Evolutionary conservation across 2,329 filamentous ascomycete genomes (phyloP), one percentile per base, ranked within the genome.

Genomic region (Trichoderma oligosporum): DNA sequence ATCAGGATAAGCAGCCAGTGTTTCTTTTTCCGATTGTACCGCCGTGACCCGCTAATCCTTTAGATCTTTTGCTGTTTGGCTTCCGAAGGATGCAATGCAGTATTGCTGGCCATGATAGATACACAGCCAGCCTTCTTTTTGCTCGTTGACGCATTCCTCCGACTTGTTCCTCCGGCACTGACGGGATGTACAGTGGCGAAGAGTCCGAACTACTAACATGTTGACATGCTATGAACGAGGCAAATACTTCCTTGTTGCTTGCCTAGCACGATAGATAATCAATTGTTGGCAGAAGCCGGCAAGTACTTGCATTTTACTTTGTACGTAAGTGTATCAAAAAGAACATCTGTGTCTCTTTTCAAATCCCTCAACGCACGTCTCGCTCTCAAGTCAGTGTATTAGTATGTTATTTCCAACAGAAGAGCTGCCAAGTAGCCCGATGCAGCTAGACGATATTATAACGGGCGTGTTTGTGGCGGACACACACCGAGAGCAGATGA

Each of bases 271-370:
- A n/a, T n/a, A n/a, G n/a, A n/a, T n/a, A n/a, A n/a, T n/a, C n/a
- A n/a, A n/a, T n/a, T n/a, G n/a, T n/a, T n/a, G n/a, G n/a, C n/a
- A n/a, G n/a, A 24, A 29, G 25, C 49, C 36, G 25, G 49, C 33
- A 42, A 38, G 49, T 44, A 36, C 38, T 53, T 53, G 49, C 49
- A 7, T 38, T 53, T 42, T 20, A 53, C n/a, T n/a, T n/a, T 53
- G 49, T 38, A 53, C 24, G 49, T 53, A 25, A 44, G 27, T 35
- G 31, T 41, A 24, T 24, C 24, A n/a, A n/a, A n/a, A n/a, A n/a
- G n/a, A n/a, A n/a, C 47, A 35, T 20, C 33, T 49, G n/a, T 22
- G 47, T 18, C 47, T 39, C 47, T 22, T 24, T 31, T 33, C 36
- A 53, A 53, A 53, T 53, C 18, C 49, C 36, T 42, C 49, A 44